Base-by-base conservation (phyloP, 2,329 filamentous ascomycete species). In the Bipolaris zeicola region DNA sequence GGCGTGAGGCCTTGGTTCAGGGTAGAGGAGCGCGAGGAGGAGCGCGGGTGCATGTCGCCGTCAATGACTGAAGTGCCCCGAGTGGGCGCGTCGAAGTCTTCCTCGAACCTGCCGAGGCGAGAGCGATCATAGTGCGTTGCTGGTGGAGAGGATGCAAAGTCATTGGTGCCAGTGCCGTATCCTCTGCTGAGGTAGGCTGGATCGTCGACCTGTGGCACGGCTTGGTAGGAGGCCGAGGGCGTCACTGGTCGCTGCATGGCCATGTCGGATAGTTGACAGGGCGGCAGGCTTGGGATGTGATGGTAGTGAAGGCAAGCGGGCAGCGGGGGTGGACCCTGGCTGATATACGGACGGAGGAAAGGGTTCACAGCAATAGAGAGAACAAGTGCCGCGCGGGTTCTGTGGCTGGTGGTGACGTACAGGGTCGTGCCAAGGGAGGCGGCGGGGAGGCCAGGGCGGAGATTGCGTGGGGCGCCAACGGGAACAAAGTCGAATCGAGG, bases 51-150 rank as follows among this genome's bases (percentile, higher is more conserved):
- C 37, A 74, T 57, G 50, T 74, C 72, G 46, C 80, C 82, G 67
- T 86, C 84, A 58, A 87, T 70, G 55, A 89, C 81, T 36, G 87
- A 89, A 66, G 85, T 85, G 44, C 87, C 88, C 61, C 87, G 84
- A 67, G 86, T 86, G 67, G 83, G 86, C 48, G 85, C 86, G 77
- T 90, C 87, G 82, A 88, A 90, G 78, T 89, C 85, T 72, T 91
- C 88, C 64, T 84, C 87, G 68, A 90, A 89, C 65, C 81, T 85
- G 59, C 85, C 81, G 43, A 65, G 52, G 46, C 72, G 66, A 55
- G 50, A 53, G 5, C 55, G 55, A 7, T 71, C 68, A 16, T 60
- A 55, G 28, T 63, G 65, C 5, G 68, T 68, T 52, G 68, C 65
- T 5, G 69, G 69, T 41, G 77, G 71, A 24, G 50, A 71, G 44